These are phyloP conservation scores for Cadophora malorum DNA, from an alignment of 2,329 filamentous ascomycete genomes.

Conservation along the genomic window DNA sequence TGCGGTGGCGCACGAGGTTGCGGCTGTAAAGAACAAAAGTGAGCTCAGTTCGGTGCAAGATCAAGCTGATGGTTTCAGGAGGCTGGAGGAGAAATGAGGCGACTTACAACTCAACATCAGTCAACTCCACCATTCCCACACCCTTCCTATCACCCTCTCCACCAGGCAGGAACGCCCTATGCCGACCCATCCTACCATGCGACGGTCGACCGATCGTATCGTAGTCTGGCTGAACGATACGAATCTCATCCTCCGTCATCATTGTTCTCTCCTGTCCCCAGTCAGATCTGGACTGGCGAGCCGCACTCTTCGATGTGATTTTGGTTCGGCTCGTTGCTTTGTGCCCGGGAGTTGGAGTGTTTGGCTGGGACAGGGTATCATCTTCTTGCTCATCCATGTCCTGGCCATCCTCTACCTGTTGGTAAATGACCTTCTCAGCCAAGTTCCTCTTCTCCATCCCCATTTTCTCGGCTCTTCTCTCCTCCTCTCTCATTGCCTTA, in stretches of 20 bases:
- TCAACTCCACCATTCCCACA: not conserved
- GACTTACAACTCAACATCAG: not conserved
- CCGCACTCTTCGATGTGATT: not conserved
- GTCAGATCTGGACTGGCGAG: not conserved
- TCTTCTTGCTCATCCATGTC: not conserved
- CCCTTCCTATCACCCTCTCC: not conserved
- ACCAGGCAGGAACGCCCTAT: not conserved
- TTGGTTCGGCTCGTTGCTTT: not conserved
- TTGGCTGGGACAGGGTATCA: not conserved
- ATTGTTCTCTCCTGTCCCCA: not conserved
- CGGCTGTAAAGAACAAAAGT: not conserved
- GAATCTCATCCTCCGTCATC: not conserved
- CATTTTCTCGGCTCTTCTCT: not conserved
- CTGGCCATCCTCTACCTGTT: too few relatives aligned
- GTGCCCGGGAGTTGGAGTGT: not conserved
- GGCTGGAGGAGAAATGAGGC: not conserved
- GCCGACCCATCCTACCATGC: not conserved
- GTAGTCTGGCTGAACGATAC: not conserved
- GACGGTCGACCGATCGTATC: not conserved
- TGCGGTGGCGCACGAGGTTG: not conserved
- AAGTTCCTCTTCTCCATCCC: too few relatives aligned
- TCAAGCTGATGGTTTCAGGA: too few relatives aligned
- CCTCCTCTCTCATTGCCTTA: too few relatives aligned
- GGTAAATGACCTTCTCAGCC: too few relatives aligned
- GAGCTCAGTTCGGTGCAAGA: too few relatives aligned